Base-by-base conservation (phyloP, 176 grass and related monocot species). In the Zoysia pacifica region DNA sequence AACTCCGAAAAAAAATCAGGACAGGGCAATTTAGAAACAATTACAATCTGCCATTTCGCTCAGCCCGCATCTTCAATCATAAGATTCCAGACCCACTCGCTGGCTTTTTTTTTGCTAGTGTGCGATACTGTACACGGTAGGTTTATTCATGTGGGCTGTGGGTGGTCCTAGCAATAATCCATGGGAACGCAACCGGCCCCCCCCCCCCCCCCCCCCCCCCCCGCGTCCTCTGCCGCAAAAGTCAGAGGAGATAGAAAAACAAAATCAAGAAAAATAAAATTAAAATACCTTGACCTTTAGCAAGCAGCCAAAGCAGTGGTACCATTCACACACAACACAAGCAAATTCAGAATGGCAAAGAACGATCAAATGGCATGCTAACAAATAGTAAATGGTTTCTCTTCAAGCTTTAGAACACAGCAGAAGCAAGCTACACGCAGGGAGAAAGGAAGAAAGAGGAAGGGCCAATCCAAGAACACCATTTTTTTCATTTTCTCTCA, bases 91-190 rank as follows among this genome's bases (percentile, higher is more conserved):
- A 18, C 64, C 84, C 62, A 86, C 70, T 81, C 65, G 37, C 6
- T 61, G 43, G 69, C 48, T 60, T 28, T 28, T 28, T n/a, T 28
- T 56, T 72, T 13, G 69, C 62, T 49, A 41, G 42, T 80, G 64
- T 66, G 16, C 15, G 73, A 48, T 45, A 68, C 44, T 43, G 43
- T 16, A 11, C 19, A 54, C 9, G 55, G 9, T 86, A 61, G 51
- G 62, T 81, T 80, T 75, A 69, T 52, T 76, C 71, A 76, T 69
- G 54, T 76, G 84, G 70, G 53, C 60, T 62, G 54, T 63, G 78
- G 69, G 84, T 86, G 78, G 55, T 69, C 64, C 72, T 81, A 86
- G 73, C 84, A 81, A 81, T 69, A 76, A 55, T 82, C 78, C 78
- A 77, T 70, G 65, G 65, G 47, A 76, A 81, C 78, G 55, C 73